A percentile compares a stretch with the other conserved stretches of the same genome.
These are phyloP conservation scores for Cyberlindnera xylosilytica DNA, from an alignment of 805 yeast genomes.

Conservation along the genomic window DNA sequence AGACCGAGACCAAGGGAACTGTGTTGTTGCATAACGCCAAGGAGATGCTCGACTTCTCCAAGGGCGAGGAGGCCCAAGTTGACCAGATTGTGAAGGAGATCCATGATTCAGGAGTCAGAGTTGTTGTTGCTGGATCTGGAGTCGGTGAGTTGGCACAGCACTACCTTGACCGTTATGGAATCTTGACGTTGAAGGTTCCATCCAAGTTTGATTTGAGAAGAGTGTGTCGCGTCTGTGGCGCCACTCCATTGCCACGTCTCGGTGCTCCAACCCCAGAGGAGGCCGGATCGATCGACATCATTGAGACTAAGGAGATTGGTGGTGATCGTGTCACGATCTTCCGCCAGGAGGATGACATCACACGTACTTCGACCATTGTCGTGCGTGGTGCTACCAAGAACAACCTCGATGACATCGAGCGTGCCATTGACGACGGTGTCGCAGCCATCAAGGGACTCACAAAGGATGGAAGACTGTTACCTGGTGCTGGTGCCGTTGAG, in stretches of 20 bases:
- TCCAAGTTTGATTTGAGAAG: constrained; percentile 94
- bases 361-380: constrained; percentile 89
- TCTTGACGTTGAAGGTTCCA: constrained; percentile 84
- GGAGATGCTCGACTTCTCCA: constrained; percentile 93
- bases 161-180: constrained; percentile 81
- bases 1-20: constrained; percentile 98
- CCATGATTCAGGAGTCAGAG: constrained; percentile 78
- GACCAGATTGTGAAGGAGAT: constrained; percentile 83
- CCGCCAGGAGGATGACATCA: constrained; percentile 61
- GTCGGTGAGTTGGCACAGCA: constrained; percentile 92
- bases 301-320: constrained; percentile 92
- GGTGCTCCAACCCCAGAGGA: constrained; percentile 97
- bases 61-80: constrained; percentile 93
- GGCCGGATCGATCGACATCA: constrained; percentile 81
- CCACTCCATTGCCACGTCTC: constrained; percentile 89
- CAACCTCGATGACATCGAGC: constrained; percentile 88
- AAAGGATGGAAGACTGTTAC: constrained; percentile 74
- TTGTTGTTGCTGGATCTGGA: constrained; percentile 91
- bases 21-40: constrained; percentile 93
- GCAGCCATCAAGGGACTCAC: constrained; percentile 85
- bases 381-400: constrained; percentile 96
- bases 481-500: constrained; percentile 97
- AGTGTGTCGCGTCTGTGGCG: constrained; percentile 94
- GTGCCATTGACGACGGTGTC: constrained; percentile 97
- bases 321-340: constrained; percentile 96